phyloP scores from a whole-genome alignment of 2,329 filamentous ascomycete genomes.

The Penicillium sp. region DNA sequence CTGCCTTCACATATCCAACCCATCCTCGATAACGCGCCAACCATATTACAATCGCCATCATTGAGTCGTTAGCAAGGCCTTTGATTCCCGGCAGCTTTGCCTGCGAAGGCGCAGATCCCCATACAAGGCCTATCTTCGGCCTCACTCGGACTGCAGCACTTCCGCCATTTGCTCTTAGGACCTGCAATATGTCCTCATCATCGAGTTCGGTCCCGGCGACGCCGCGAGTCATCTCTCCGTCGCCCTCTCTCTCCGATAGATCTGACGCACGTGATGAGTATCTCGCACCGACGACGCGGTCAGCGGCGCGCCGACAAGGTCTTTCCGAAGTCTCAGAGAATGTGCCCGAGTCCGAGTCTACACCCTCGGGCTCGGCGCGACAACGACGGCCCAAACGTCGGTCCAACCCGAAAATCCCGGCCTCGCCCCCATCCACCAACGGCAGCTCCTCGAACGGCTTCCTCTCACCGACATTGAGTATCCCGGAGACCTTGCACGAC shows the following conservation, averaged over 20 bases:
- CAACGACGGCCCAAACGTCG: slow-evolving; percentile 40
- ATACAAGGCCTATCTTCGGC: slow-evolving; percentile 24
- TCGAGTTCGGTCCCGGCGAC: slow-evolving; percentile 65
- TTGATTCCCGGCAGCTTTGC: slow-evolving; percentile 23
- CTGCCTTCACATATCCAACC: not conserved
- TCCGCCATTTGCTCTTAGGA: slow-evolving; percentile 44
- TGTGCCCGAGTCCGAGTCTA: slow-evolving; percentile 27
- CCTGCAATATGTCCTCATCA: slow-evolving; percentile 41
- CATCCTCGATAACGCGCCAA: slow-evolving; percentile 7
- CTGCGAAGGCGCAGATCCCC: slow-evolving; percentile 16
- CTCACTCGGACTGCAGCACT: slow-evolving; percentile 38
- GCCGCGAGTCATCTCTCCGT: slow-evolving; percentile 84
- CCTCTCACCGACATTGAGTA: slow-evolving; percentile 43
- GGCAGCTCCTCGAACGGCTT: slow-evolving; percentile 38
- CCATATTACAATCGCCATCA: slow-evolving; percentile 28
- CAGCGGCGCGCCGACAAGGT: slow-evolving; percentile 57
- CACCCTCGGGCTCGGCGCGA: slow-evolving; percentile 45
- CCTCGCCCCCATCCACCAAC: slow-evolving; percentile 38
- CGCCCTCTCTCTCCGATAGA: slow-evolving; percentile 61
- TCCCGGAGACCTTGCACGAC: slow-evolving; percentile 71
- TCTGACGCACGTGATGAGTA: slow-evolving; percentile 56
- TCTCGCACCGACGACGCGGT: slow-evolving; percentile 71
- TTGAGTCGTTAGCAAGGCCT: slow-evolving; percentile 29
- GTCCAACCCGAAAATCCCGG: slow-evolving; percentile 39
- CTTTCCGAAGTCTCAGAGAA: slow-evolving; percentile 48